These are phyloP conservation scores for Penicillium fimorum DNA, from an alignment of 495 filamentous ascomycete species.

Conservation along the genomic window DNA sequence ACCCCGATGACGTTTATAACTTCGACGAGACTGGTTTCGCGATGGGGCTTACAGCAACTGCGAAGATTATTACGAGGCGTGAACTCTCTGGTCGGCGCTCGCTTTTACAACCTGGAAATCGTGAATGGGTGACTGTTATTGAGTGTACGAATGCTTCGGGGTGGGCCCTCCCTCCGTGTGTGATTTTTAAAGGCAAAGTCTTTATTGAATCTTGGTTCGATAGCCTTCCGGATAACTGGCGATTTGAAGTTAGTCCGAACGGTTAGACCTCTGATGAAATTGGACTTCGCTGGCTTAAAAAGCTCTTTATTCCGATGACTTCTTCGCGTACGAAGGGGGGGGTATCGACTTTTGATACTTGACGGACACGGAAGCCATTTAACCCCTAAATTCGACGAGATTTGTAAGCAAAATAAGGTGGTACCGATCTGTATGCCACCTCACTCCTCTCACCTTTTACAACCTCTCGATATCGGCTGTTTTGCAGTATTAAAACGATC, in stretches of 20 bases:
- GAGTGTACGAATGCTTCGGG: conserved; percentile 1
- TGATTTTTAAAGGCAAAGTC: no score
- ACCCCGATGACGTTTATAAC: not conserved
- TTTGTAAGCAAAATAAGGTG: not conserved
- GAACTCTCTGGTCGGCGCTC: not conserved
- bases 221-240: no score
- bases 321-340: no score
- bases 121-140: not conserved
- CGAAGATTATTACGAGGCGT: not conserved
- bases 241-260: no score
- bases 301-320: no score
- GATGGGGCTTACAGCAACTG: conserved; percentile 6
- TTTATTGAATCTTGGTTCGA: no score
- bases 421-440: not conserved
- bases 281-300: not conserved
- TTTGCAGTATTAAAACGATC: not conserved
- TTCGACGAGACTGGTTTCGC: conserved; percentile 9
- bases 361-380: not conserved
- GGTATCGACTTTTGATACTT: no score
- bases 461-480: not conserved
- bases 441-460: not conserved
- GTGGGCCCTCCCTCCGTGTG: no score
- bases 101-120: conserved; percentile 5
- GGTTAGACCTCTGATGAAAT: no score
- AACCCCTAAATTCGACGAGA: not conserved